Evolutionary conservation across 2,329 filamentous ascomycete species (phyloP).

Genomic region (Triangularia verruculosa): DNA sequence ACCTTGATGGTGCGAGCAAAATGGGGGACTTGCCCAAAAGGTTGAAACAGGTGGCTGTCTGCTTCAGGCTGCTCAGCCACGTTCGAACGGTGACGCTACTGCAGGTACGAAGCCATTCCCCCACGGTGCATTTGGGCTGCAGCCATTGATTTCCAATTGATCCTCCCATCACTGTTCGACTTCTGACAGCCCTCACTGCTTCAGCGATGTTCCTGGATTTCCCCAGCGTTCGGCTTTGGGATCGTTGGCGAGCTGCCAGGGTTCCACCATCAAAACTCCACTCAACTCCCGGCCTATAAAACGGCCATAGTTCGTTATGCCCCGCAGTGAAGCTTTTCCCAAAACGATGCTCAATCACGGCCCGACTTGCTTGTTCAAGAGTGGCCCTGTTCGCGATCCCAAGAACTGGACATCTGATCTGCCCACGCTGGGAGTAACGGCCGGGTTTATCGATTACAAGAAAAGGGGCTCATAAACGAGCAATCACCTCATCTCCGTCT

Average conservation of each 20-base stretch:
- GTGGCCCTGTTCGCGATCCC: not conserved
- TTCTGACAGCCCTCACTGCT: not conserved
- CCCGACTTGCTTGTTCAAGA: conserved; percentile 11
- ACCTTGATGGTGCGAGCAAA: conserved; percentile 4
- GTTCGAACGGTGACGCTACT: conserved; percentile 22
- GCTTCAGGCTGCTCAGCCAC: conserved; percentile 28
- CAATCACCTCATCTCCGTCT: not conserved
- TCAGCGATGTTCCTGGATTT: conserved; percentile 6
- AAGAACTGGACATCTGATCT: not conserved
- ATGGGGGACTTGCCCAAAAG: not conserved
- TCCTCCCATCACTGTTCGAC: not conserved
- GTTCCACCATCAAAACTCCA: not conserved
- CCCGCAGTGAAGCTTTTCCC: conserved; percentile 17
- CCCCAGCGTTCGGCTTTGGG: not conserved
- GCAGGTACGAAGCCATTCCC: conserved; percentile 24
- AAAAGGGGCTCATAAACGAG: not conserved
- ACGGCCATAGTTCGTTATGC: not conserved
- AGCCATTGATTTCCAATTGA: not conserved
- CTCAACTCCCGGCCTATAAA: conserved; percentile 6
- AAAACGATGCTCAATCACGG: conserved; percentile 7
- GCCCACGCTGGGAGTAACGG: not conserved
- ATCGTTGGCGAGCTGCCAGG: not conserved
- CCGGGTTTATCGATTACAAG: not conserved
- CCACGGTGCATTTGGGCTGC: not conserved
- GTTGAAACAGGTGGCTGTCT: conserved; percentile 22